Evolutionary conservation across 495 filamentous ascomycete genomes (phyloP).

Genomic region (Sordaria brevicollis): DNA sequence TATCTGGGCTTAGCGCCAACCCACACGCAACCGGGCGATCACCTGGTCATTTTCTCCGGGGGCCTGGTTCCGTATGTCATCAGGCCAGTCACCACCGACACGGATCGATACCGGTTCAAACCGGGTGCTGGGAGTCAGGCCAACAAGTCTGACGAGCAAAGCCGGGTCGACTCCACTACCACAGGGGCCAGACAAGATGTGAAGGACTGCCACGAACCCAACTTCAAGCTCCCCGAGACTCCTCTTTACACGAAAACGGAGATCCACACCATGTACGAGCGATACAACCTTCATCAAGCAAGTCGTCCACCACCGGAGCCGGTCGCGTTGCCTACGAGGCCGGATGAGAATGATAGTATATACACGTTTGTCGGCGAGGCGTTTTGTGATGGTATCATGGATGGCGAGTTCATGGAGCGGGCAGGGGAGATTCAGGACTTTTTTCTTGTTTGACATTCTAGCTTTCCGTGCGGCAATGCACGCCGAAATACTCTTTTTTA

Average conservation of each 20-base stretch:
- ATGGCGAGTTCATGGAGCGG: constrained; percentile 2
- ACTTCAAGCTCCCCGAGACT: not conserved
- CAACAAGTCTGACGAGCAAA: not conserved
- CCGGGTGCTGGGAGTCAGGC: not conserved
- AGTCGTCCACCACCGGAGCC: not conserved
- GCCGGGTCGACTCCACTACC: not conserved
- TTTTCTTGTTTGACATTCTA: not conserved
- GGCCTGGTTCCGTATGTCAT: constrained; percentile 2
- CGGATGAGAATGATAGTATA: not conserved
- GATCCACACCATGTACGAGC: not conserved
- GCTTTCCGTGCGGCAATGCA: not conserved
- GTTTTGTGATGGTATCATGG: constrained; percentile 9
- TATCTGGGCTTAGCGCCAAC: constrained; percentile 8
- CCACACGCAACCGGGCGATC: not conserved
- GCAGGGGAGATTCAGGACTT: not conserved
- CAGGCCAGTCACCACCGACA: not conserved
- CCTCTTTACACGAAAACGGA: not conserved
- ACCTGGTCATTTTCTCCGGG: constrained; percentile 6
- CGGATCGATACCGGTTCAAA: not conserved
- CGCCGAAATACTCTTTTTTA: too few species aligned
- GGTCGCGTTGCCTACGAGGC: not conserved
- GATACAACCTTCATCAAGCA: not conserved
- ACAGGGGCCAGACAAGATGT: not conserved
- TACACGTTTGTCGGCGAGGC: constrained; percentile 6
- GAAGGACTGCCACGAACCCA: not conserved